These are phyloP conservation scores for Salix arbutifolia DNA, from an alignment of 345 rosid species.

Conservation along the genomic window DNA sequence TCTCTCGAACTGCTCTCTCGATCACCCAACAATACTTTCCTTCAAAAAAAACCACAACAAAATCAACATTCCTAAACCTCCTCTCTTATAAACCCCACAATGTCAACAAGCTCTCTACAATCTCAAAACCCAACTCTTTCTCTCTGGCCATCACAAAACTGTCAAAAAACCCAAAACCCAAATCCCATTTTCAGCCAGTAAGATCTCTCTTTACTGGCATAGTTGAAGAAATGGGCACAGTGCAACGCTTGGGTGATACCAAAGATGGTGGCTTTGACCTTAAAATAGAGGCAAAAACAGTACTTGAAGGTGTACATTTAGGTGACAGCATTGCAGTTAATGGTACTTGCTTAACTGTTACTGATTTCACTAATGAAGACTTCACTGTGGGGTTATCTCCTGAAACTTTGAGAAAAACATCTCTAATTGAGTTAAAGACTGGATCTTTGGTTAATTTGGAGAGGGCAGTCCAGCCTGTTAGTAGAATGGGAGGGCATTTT, in stretches of 20 bases:
- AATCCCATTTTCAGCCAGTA: slow-evolving; percentile 8
- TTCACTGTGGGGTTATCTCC: slow-evolving; percentile 73
- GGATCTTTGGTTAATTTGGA: slow-evolving; percentile 84
- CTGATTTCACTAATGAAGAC: slow-evolving; percentile 47
- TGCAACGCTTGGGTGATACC: slow-evolving; percentile 48
- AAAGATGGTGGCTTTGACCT: slow-evolving; percentile 62
- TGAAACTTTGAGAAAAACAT: slow-evolving; percentile 75
- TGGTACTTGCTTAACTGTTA: slow-evolving; percentile 84
- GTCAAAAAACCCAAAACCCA: background rate
- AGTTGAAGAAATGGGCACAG: slow-evolving; percentile 79
- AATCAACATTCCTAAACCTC: background rate
- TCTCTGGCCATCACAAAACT: background rate
- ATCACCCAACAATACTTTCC: background rate
- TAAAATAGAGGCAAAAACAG: slow-evolving; percentile 56
- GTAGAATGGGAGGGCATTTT: slow-evolving; percentile 86
- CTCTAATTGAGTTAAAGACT: slow-evolving; percentile 53
- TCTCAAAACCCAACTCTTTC: background rate
- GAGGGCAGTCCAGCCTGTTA: slow-evolving; percentile 72
- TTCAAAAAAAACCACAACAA: background rate
- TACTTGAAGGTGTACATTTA: slow-evolving; percentile 55
- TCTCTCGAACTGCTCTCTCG: background rate
- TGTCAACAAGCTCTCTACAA: background rate
- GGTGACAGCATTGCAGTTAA: slow-evolving; percentile 87
- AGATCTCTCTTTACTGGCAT: slow-evolving; percentile 77
- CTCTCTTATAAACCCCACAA: background rate